Base-by-base conservation (phyloP, 768 basidiomycete genomes). In the Lactifluus pinguis region DNA sequence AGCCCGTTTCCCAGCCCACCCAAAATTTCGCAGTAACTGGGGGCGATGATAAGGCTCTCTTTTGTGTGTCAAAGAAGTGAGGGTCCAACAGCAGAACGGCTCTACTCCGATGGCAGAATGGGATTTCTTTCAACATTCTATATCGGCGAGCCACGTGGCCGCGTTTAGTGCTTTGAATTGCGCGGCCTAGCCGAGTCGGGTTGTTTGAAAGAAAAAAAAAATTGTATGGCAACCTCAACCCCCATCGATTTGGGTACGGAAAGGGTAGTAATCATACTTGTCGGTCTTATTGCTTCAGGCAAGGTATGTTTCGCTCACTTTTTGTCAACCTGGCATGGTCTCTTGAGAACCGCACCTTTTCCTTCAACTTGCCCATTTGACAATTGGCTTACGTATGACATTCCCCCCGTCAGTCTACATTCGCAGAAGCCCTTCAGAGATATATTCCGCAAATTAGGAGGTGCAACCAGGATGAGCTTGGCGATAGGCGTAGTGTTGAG, bases 391-490 rank as follows among this genome's bases (percentile, higher is more conserved):
- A 14, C 36, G 79, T 75, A 78, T 77, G 36, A 49, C 42, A 60
- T 25, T 25, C 25, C 57, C 79, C 79, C 79, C 80, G 17, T 39
- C 9, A 55, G 44, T 25, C 57, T 36, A 86, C 87, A 2, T 92
- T 92, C 69, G 87, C 90, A 51, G 71, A 83, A 64, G 82, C 84
- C n/a, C 77, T 92, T 5, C 76, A 89, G 67, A 44, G 69, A 5
- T 72, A 84, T 66, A 79, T 79, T 60, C 85, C 89, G 9, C 72
- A 72, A 45, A 87, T 89, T 69, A 75, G 76, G 48, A 78, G 87
- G 65, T 91, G 87, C 70, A 89, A 83, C 73, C 89, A 92, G 71
- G 90, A 92, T 67, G 85, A 90, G 56, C 77, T 92, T 47, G 90
- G 88, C 17, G 76, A 77, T 66, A 78, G 89, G 65, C 77, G 77